Evolutionary conservation across 31 red algal species (phyloP), one percentile per base, ranked within the genome.

Genomic region (Odonthalia washingtoniensis): DNA sequence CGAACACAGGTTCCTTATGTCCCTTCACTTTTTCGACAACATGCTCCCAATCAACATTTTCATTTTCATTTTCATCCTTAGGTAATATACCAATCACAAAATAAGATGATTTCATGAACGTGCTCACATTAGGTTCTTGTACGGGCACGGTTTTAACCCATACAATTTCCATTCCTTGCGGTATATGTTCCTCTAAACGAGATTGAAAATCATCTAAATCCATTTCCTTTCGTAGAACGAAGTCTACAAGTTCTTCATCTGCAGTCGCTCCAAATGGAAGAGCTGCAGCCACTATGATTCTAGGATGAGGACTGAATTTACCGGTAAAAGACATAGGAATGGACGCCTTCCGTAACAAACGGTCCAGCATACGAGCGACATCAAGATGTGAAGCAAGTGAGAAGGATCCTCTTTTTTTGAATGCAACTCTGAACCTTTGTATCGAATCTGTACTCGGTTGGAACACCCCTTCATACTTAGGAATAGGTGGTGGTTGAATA

Each of bases 241-340:
- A 91, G 79, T 95, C 93, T 42, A 91, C 63, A 0, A 95, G 69
- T 83, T 95, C 93, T 43, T 70, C 83, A 6, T 63, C 61, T 42
- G 87, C 78, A 16, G 87, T 95, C n/a, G 73, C 43, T 36, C 93
- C 93, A 75, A 95, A 85, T 65, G 87, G 84, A 40, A 92, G 70
- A 4, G 93, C 89, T 32, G 85, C 84, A 21, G 87, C 87, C 30
- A 49, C 77, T 30, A 83, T 44, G 34, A 95, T 87, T 37, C 88
- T 38, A 17, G 87, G 87, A 27, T 83, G 84, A 67, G 87, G 93
- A 82, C 90, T 82, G 52, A 80, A 90, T 33, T 82, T 81, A 60
- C 80, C 85, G 18, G 64, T 89, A 60, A 78, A 95, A 17, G 87
- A 77, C 35, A 95, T 89, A 21, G 93, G 93, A 34, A 95, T 53